Evolutionary conservation across 2,329 filamentous ascomycete species (phyloP).

Genomic region (Colletotrichum gloeosporioides): DNA sequence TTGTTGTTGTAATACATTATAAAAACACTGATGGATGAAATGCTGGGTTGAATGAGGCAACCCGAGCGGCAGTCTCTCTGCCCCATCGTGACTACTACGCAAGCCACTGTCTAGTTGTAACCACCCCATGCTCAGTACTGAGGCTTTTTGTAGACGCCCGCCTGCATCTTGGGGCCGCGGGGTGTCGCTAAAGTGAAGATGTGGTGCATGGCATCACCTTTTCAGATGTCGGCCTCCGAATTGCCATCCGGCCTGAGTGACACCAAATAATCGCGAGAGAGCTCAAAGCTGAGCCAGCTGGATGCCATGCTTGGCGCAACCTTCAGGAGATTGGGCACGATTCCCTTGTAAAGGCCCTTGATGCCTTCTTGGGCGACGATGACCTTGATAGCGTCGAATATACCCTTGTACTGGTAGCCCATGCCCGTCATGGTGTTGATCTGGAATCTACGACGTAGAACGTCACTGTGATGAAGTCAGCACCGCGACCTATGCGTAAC

Average conservation of each 20-base stretch:
- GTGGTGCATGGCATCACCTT: background rate
- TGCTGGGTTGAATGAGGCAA: background rate
- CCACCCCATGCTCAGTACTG: background rate
- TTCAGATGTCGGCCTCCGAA: constrained; percentile 22
- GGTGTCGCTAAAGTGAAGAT: background rate
- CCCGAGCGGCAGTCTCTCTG: constrained; percentile 10
- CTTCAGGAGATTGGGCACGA: constrained; percentile 93
- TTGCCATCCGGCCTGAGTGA: constrained; percentile 55
- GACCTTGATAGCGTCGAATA: constrained; percentile 80
- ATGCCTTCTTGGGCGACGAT: constrained; percentile 87
- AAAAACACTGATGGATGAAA: constrained; percentile 16
- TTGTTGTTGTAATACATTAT: constrained; percentile 19
- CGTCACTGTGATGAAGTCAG: constrained; percentile 65
- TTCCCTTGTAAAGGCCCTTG: constrained; percentile 91
- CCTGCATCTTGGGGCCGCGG: background rate
- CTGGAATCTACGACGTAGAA: constrained; percentile 91
- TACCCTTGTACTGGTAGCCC: constrained; percentile 92
- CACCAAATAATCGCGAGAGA: constrained; percentile 87
- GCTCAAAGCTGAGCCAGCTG: constrained; percentile 96
- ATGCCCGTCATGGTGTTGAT: constrained; percentile 99
- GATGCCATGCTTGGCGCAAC: constrained; percentile 98
- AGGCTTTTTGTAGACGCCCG: background rate
- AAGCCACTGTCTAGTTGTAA: constrained; percentile 10
- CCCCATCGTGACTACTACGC: background rate
- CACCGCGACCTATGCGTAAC: constrained; percentile 12